Base-by-base conservation (phyloP, 2,329 filamentous ascomycete genomes). In the Fusarium brachygibbosum region DNA sequence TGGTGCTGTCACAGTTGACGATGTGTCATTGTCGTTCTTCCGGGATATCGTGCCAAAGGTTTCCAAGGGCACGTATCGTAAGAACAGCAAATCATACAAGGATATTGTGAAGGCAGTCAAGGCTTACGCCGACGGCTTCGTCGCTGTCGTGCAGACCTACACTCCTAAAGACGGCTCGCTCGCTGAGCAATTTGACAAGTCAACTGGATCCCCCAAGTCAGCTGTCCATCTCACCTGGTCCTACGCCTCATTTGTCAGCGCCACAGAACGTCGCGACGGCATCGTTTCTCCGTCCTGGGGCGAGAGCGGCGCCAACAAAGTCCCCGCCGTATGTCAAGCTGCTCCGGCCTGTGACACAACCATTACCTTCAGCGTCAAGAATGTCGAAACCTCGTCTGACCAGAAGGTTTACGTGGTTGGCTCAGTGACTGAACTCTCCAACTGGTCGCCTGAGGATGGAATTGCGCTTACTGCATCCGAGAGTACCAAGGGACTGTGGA, bases 171-270 rank as follows among this genome's bases (percentile, higher is more conserved):
- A 88, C 64, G 91, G 91, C n/a, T 85, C 85, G 0, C 75, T 93
- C 10, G 81, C 87, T 2, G 90, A 93, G 79, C 90, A 93, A 75
- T 93, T 86, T 68, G 83, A 86, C 68, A 83, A 84, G 62, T 75
- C 78, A 55, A 80, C 74, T 34, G 88, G 85, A 32, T 52, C 72
- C 0, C 88, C 87, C 3, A 78, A 88, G 4, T 91, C 89, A 2
- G 91, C 90, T 4, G 79, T 82, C 17, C 88, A 93, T 64, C 80
- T 92, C n/a, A 92, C 90, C 4, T 92, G 90, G 90, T 91, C 89
- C 0, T 92, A 91, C 69, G 88, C 89, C 3, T 84, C 90, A 0
- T 89, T 92, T 75, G 78, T 92, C 32, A 88, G 88, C 1, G 85
- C 85, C 16, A 79, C 81, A 11, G 83, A 84, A 29, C 85, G 88